Percentiles rank a stretch among this genome's conserved stretches.
Conservation (phyloP, 768 basidiomycete genomes). For the Leucocoprinus sp. region DNA sequence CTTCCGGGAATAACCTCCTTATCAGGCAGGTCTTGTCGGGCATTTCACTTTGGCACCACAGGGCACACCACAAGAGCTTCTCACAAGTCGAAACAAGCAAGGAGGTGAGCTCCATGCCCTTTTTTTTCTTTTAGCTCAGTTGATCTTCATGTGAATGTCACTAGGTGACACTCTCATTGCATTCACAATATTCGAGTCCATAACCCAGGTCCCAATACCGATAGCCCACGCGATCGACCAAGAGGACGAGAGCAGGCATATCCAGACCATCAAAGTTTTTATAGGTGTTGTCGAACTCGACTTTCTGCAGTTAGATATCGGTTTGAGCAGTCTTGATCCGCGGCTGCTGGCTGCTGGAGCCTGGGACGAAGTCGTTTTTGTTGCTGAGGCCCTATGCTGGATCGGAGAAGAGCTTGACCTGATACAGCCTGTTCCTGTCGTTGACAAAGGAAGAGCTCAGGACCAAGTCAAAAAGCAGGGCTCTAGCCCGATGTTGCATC, state of each 20-base stretch:
- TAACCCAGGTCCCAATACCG: slow-evolving; percentile 47
- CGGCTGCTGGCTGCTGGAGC: slow-evolving; percentile 53
- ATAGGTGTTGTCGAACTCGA: slow-evolving; percentile 67
- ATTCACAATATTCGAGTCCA: slow-evolving; percentile 67
- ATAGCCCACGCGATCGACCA: slow-evolving; percentile 17
- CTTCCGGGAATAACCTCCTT: neutral
- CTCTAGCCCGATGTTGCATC: slow-evolving; percentile 4
- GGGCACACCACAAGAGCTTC: slow-evolving; percentile 34
- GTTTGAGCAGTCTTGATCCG: slow-evolving; percentile 59
- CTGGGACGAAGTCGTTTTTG: slow-evolving; percentile 56
- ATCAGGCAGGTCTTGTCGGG: slow-evolving; percentile 62
- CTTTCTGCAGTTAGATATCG: slow-evolving; percentile 51
- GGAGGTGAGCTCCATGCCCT: slow-evolving; percentile 29
- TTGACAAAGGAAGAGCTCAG: neutral
- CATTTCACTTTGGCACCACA: slow-evolving; percentile 55
- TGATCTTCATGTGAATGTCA: neutral
- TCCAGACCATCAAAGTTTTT: slow-evolving; percentile 67
- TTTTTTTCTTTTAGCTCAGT: neutral
- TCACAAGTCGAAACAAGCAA: slow-evolving; percentile 48
- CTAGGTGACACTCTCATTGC: slow-evolving; percentile 59
- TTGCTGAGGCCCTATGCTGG: slow-evolving; percentile 66
- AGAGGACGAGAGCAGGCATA: slow-evolving; percentile 10
- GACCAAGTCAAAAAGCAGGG: neutral
- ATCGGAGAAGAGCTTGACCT: slow-evolving; percentile 41
- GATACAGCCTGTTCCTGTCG: slow-evolving; percentile 7